A percentile compares a stretch with the other conserved stretches of the same genome.
phyloP scores from a whole-genome alignment of 2,329 filamentous ascomycete species.

The Penicillium psychrosexuale region DNA sequence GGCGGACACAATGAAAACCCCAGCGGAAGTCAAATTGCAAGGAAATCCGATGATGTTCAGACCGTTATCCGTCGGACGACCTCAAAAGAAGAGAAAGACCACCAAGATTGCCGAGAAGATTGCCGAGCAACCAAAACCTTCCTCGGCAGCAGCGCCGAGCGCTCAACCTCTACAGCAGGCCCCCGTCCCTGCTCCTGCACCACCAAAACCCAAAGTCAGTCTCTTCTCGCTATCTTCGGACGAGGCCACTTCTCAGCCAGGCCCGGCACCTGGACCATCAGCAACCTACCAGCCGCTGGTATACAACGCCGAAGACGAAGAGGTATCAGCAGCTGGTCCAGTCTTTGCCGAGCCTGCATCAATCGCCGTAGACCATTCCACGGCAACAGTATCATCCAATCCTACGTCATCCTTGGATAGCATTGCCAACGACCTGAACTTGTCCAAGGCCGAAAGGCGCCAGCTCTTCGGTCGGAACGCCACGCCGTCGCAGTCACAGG shows the following conservation, averaged over 20 bases:
- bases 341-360: constrained; percentile 8
- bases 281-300: constrained; percentile 41
- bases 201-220: constrained; percentile 44
- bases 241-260: constrained; percentile 17
- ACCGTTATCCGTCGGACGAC: constrained; percentile 78
- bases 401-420: constrained; percentile 53
- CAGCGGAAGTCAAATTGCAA: constrained; percentile 51
- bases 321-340: constrained; percentile 21
- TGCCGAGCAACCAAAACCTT: constrained; percentile 17
- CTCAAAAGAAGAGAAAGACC: constrained; percentile 65
- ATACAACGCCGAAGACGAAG: constrained; percentile 33
- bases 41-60: constrained; percentile 85
- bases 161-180: constrained; percentile 14
- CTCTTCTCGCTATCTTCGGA: constrained; percentile 42
- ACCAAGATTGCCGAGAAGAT: constrained; percentile 33
- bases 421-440: constrained; percentile 73
- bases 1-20: constrained; percentile 13
- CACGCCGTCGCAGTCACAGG: constrained; percentile 55
- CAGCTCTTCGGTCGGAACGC: constrained; percentile 75
- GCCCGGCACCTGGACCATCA: constrained; percentile 9
- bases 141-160: constrained; percentile 11
- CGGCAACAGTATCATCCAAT: constrained; percentile 9
- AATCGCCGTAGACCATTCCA: constrained; percentile 1
- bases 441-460: constrained; percentile 71
- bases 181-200: not conserved